phyloP scores from a whole-genome alignment of 2,329 filamentous ascomycete species.

The Aspergillus fumigatus region DNA sequence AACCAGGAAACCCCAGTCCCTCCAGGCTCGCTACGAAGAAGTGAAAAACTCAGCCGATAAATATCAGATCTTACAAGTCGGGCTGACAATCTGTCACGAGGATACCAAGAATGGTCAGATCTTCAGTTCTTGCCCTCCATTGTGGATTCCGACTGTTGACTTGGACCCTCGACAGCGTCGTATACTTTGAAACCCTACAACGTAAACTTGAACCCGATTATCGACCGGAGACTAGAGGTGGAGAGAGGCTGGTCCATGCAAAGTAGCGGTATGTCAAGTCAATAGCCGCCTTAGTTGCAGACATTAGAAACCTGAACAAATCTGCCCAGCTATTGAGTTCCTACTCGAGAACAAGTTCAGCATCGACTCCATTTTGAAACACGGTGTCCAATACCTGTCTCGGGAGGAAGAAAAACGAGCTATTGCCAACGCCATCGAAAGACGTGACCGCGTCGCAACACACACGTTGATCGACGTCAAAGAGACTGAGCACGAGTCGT shows the following conservation, averaged over 20 bases:
- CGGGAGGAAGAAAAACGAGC: slow-evolving; percentile 52
- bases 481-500: slow-evolving; percentile 47
- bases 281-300: neutral
- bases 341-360: slow-evolving; percentile 55
- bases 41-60: slow-evolving; percentile 56
- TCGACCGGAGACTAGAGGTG: slow-evolving; percentile 50
- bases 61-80: slow-evolving; percentile 62
- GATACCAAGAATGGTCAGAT: slow-evolving; percentile 46
- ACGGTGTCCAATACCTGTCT: slow-evolving; percentile 60
- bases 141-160: slow-evolving; percentile 1
- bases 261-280: slow-evolving; percentile 44
- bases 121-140: neutral
- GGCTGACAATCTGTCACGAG: slow-evolving; percentile 62
- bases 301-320: slow-evolving; percentile 8
- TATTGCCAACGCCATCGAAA: slow-evolving; percentile 42
- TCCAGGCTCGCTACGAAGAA: slow-evolving; percentile 60
- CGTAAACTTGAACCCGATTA: slow-evolving; percentile 56
- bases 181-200: slow-evolving; percentile 63
- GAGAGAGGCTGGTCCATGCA: slow-evolving; percentile 58
- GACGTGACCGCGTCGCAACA: slow-evolving; percentile 29
- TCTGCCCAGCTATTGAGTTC: slow-evolving; percentile 52
- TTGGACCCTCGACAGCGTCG: slow-evolving; percentile 28
- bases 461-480: slow-evolving; percentile 46
- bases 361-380: slow-evolving; percentile 51
- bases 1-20: slow-evolving; percentile 42